phyloP scores from a whole-genome alignment of 371 early-diverging fungal genomes.

The Dichotomocladium elegans region DNA sequence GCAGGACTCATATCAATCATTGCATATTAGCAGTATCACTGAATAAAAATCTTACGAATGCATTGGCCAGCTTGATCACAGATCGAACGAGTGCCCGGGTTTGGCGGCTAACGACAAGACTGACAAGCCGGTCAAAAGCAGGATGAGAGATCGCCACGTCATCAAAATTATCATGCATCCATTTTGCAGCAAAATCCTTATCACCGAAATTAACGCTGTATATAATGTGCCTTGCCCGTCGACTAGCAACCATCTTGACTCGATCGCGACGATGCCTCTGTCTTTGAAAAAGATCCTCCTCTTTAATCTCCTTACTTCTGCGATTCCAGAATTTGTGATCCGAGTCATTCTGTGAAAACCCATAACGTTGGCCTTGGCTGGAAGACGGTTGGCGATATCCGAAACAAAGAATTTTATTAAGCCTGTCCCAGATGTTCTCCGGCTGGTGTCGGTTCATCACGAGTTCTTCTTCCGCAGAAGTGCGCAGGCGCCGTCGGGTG shows the following conservation, averaged over 20 bases:
- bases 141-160: conserved; percentile 38
- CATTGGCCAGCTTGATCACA: conserved; percentile 35
- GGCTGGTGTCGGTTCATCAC: background rate
- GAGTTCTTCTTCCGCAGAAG: background rate
- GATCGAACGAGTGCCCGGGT: conserved; percentile 38
- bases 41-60: conserved; percentile 22
- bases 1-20: background rate
- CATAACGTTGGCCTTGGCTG: conserved; percentile 26
- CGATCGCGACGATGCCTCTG: conserved; percentile 7
- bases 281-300: background rate
- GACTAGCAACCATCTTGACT: conserved; percentile 15
- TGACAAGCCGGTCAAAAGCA: conserved; percentile 28
- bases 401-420: too few relatives aligned
- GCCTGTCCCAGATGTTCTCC: too few relatives aligned
- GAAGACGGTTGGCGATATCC: background rate
- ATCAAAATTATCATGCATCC: conserved; percentile 44
- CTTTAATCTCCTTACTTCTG: background rate
- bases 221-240: conserved; percentile 28
- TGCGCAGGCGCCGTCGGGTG: background rate
- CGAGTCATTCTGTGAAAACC: conserved; percentile 41
- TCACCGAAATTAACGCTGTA: conserved; percentile 42
- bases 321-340: conserved; percentile 8
- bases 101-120: conserved; percentile 33
- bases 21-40: background rate
- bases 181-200: conserved; percentile 33